A percentile compares a stretch with the other conserved stretches of the same genome.
These are phyloP conservation scores for Hanseniaspora guilliermondii DNA, from an alignment of 805 yeast genomes.

Conservation along the genomic window DNA sequence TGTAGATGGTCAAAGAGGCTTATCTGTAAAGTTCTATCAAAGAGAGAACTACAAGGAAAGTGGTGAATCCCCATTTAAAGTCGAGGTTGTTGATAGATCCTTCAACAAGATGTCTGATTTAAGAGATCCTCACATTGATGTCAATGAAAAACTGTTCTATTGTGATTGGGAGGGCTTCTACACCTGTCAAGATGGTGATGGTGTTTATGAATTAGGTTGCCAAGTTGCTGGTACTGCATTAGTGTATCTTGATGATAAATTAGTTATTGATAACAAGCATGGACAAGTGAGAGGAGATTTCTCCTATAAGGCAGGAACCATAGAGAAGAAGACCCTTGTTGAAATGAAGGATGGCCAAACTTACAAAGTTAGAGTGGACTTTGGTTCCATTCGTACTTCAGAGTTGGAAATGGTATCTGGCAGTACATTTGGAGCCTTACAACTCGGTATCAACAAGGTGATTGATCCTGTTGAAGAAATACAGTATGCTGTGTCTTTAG, in stretches of 20 bases:
- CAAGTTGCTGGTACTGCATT: conserved; percentile 44
- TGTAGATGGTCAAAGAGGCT: conserved; percentile 21
- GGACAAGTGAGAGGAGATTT: conserved; percentile 38
- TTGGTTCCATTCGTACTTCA: conserved; percentile 35
- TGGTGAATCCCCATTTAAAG: conserved; percentile 24
- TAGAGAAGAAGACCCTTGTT: conserved; percentile 34
- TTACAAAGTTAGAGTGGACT: conserved; percentile 31
- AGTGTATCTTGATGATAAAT: conserved; percentile 39
- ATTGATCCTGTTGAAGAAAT: conserved; percentile 27
- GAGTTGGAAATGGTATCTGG: conserved; percentile 24
- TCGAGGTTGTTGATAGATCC: conserved; percentile 18
- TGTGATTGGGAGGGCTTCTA: conserved; percentile 35
- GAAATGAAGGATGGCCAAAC: conserved; percentile 33
- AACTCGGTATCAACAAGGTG: conserved; percentile 26
- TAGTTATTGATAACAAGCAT: conserved; percentile 45
- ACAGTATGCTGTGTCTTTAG: conserved; percentile 35
- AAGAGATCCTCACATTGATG: conserved; percentile 18
- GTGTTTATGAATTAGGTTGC: conserved; percentile 41
- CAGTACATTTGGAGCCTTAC: conserved; percentile 27
- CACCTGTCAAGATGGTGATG: conserved; percentile 34
- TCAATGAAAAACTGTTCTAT: conserved; percentile 27
- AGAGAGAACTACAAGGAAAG: conserved; percentile 15
- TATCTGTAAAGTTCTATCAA: conserved; percentile 20
- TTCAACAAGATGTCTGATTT: conserved; percentile 25
- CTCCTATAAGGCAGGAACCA: conserved; percentile 44